Base-by-base conservation (phyloP, 805 yeast species). In the Danielia oregonensis region DNA sequence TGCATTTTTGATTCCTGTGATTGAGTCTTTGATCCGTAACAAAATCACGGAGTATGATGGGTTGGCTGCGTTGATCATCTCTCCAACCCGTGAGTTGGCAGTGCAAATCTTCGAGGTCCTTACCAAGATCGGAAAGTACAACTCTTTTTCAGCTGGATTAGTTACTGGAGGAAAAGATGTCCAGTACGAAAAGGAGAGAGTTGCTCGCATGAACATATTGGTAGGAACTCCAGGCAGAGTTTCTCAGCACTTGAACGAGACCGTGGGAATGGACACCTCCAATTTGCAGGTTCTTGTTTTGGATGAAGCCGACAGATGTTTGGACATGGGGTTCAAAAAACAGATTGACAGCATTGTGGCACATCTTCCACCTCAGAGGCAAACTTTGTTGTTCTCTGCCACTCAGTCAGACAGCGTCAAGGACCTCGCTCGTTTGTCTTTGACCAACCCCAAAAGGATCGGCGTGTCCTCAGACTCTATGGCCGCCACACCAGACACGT, bases 81-180 rank as follows among this genome's bases (percentile, higher is more conserved):
- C 95, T 1, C 96, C 97, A 4, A 88, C 96, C 0, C 74, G 97
- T 57, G 97, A 88, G 53, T 63, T 88, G 47, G 96, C 96, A 0
- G 79, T 86, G 43, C 97, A 88, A 61, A 88, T 82, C 17, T 88
- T 88, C 50, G 95, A 87, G 51, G 96, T 88, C 4, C 61, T 88
- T 40, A 68, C 80, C n/a, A 83, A 80, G 48, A 79, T 88, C 34
- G 97, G 96, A 15, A 75, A 79, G 29, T 69, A 76, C 46, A 81
- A 80, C 46, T 63, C 78, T 3, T 81, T 88, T 40, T 82, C 94
- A 5, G 96, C 96, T 1, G 96, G 96, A 39, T 66, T 88, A 40
- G 91, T 89, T 8, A 88, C 89, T 50, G 97, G 97, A 32, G 97
- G 97, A 24, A 87, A 89, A 54, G 95, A 87, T 54, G 83, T 84